phyloP scores from a whole-genome alignment of 768 basidiomycete species.

The Tremella fuciformis region DNA sequence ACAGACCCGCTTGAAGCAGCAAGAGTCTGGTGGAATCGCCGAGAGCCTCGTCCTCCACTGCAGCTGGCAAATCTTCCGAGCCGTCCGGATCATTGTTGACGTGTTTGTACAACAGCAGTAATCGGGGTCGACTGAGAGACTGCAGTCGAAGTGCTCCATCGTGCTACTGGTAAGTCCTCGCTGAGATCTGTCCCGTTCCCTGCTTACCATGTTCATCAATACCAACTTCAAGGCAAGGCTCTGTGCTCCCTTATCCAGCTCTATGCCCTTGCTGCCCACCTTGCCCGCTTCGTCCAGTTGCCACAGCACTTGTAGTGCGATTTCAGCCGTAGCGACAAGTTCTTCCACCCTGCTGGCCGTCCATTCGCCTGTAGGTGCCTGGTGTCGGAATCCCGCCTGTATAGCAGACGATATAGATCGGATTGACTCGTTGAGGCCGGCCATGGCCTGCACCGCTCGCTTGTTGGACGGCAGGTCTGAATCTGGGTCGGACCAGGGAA shows the following conservation, averaged over 20 bases:
- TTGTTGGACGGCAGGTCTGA: constrained; percentile 1
- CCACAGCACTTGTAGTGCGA: constrained; percentile 26
- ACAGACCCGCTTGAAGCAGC: constrained; percentile 21
- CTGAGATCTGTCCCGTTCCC: background rate
- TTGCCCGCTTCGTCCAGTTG: constrained; percentile 20
- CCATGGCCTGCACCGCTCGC: constrained; percentile 22
- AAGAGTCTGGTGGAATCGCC: constrained; percentile 12
- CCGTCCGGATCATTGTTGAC: no score
- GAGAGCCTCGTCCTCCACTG: background rate
- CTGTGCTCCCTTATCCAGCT: constrained; percentile 33
- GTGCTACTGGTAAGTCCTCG: background rate
- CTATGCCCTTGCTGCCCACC: constrained; percentile 22
- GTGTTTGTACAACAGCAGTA: constrained; percentile 8
- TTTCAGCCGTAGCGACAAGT: constrained; percentile 11
- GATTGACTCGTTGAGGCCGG: constrained; percentile 19
- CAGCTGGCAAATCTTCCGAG: constrained; percentile 6
- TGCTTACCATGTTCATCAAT: constrained; percentile 31
- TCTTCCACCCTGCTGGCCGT: constrained; percentile 20
- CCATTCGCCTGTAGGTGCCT: constrained; percentile 16
- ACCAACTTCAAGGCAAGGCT: constrained; percentile 25
- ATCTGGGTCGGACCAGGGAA: background rate
- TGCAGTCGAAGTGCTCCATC: no score
- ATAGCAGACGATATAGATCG: constrained; percentile 15
- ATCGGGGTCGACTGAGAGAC: background rate
- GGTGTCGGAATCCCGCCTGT: constrained; percentile 23